Evolutionary conservation across 1,284 basidiomycete genomes (phyloP), one percentile per base, ranked within the genome.

Genomic region (Schizophyllum amplum): DNA sequence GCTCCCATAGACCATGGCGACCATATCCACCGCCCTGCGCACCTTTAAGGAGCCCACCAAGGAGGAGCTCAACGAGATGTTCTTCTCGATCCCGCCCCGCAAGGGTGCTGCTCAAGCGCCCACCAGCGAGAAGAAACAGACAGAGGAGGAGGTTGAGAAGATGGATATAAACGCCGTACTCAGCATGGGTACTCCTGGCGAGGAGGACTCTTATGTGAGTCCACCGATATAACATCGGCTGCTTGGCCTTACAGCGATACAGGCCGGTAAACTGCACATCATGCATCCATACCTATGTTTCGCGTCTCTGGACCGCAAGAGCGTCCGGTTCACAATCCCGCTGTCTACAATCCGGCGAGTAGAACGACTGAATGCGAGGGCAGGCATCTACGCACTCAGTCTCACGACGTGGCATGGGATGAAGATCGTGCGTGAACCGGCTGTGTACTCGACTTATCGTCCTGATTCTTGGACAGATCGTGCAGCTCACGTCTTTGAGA

Each of bases 371-470:
- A 94, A 94, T 70, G 90, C 92, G 21, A 81, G 94, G 33, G 91
- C 94, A 22, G 95, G 94, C 4, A 90, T 98, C 25, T 98, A 98
- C 68, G 96, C 96, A 4, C 81, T 99, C 47, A 94, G 92, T 64
- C 76, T 99, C 24, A 84, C 88, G n/a, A 85, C 94, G 56, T 99
- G 95, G 94, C 94, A 98, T 69, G 90, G 92, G 51, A 86, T 92
- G 80, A 92, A 97, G 76, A 90, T 98, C 65, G 93, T 95, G 61
- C 63, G 90, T 81, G 9, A n/a, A 33, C 27, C 13, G 13, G 6
- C 27, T 33, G 47, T 26, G 21, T 42, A 27, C n/a, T 15, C 47
- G 23, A 50, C 22, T 33, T 42, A 17, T 47, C 27, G 42, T 56
- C 49, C 54, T 24, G 23, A 47, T 57, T 7, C 22, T 7, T 7